Base-by-base conservation (phyloP, 495 filamentous ascomycete species). In the Penicillium maclennaniae region DNA sequence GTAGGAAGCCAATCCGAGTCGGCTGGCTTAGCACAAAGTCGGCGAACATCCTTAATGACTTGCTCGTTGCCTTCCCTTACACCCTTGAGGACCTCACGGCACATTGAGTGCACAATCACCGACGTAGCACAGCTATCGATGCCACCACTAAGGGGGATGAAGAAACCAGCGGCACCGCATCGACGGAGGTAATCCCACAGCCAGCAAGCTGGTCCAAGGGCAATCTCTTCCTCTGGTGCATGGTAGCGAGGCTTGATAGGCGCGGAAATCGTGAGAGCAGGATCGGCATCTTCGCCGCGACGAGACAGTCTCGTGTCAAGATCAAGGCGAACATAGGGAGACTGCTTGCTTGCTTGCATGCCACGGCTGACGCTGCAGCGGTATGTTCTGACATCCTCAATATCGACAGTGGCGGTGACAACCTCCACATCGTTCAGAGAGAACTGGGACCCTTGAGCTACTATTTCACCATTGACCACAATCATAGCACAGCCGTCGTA, bases 151-250 rank as follows among this genome's bases (percentile, higher is more conserved):
- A 85, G 74, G n/a, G 83, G 82, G 0, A 77, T 56, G 28, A 75
- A 72, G 52, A 80, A 88, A 1, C 85, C 83, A 5, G 81, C 83
- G 15, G 77, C 75, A 15, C 75, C 74, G 16, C 75, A 86, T 45
- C 89, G 65, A 4, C 87, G 74, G 1, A 95, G 79, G 53, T 95
- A 96, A 59, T 95, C 88, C 89, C 90, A 96, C 0, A 96, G 70
- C 74, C 83, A 96, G 62, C 83, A 86, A 1, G 83, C 88, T 0
- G 83, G 78, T 0, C 81, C 80, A 0, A 91, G 73, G 0, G 84
- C 83, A 55, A 92, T 87, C 54, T 95, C 88, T 59, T 91, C 87
- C 61, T 91, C 87, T 0, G 85, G 83, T 0, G 68, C 60, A 65
- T 90, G 85, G 45, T 80, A 82, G 4, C 77, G 69, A 1, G 77